Evolutionary conservation across 2,329 filamentous ascomycete genomes (phyloP), one percentile per base, ranked within the genome.

Genomic region (Fusarium fujikuroi): DNA sequence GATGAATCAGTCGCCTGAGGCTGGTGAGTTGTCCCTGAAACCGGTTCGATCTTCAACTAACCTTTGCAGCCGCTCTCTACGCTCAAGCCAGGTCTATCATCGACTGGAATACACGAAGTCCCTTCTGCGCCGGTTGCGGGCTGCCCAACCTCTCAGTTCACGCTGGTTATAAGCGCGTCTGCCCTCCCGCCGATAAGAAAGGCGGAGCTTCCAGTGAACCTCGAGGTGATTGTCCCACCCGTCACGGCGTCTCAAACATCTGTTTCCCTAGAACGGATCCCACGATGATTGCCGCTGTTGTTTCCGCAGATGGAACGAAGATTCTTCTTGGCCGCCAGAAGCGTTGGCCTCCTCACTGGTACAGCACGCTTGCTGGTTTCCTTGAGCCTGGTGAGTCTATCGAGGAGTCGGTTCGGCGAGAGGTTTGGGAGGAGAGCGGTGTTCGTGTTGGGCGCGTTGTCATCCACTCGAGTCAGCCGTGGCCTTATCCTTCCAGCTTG

Each of bases 51-150:
- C 5, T 32, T 34, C 28, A 32, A 28, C 63, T 76, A 49, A 77
- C 56, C 49, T 30, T 23, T 57, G 21, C 70, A 96, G 96, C 95
- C 66, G 94, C 95, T 56, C 93, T 97, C 50, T 97, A 95, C 76
- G 95, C 94, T 19, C 94, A 97, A 82, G 93, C 95, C 12, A 91
- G 95, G 62, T 93, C 95, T 50, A 87, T 98, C 32, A 86, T 97
- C 40, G 96, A 98, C 84, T 99, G 96, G 96, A 98, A 99, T 84
- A 87, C 87, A 32, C 92, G 95, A 58, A 97, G 97, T 83, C 93
- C 92, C 36, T 99, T 94, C 86, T 99, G 96, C 82, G 95, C 91
- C 37, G 92, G 92, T 63, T 99, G 96, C 82, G 95, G 96, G 39
- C 89, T 93, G 78, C 90, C 89, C 30, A 98, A 95, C 1, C 85